Evolutionary conservation across 1,284 basidiomycete species (phyloP).

Genomic region (Rhodotorula sp.): DNA sequence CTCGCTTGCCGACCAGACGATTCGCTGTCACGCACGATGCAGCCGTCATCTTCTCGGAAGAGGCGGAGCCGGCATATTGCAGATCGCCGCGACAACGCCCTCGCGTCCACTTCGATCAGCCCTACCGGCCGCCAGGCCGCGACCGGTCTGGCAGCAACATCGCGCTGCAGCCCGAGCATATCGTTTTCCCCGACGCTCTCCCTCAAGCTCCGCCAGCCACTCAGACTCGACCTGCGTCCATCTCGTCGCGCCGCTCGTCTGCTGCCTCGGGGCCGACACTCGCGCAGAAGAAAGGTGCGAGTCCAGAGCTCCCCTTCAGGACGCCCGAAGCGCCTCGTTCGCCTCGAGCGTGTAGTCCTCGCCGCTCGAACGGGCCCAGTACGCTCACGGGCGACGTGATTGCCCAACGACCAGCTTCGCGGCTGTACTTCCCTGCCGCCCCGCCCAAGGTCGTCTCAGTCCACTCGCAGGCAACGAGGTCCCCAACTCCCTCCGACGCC

Average conservation of each 20-base stretch:
- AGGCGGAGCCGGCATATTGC: neutral
- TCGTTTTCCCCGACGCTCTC: constrained; percentile 17
- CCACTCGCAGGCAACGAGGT: neutral
- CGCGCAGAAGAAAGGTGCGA: no score
- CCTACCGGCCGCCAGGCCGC: neutral
- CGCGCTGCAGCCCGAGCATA: constrained; percentile 16
- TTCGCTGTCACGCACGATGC: constrained; percentile 1
- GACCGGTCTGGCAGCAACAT: neutral
- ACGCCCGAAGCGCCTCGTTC: neutral
- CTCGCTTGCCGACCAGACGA: neutral
- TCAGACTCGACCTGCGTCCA: neutral
- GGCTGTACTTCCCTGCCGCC: constrained; percentile 12
- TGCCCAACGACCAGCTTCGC: neutral
- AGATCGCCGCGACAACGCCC: neutral
- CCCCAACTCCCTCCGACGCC: neutral
- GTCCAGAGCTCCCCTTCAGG: neutral
- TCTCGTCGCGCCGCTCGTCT: neutral
- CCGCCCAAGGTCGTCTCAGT: neutral
- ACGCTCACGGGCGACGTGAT: neutral
- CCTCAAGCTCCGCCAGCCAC: neutral
- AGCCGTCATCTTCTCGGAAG: neutral
- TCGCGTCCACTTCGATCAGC: constrained; percentile 10
- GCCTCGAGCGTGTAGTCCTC: constrained; percentile 1
- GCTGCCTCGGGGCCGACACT: neutral
- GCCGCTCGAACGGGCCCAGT: neutral